These are phyloP conservation scores for Brassica nigra DNA, from an alignment of 345 rosid genomes.

Conservation along the genomic window DNA sequence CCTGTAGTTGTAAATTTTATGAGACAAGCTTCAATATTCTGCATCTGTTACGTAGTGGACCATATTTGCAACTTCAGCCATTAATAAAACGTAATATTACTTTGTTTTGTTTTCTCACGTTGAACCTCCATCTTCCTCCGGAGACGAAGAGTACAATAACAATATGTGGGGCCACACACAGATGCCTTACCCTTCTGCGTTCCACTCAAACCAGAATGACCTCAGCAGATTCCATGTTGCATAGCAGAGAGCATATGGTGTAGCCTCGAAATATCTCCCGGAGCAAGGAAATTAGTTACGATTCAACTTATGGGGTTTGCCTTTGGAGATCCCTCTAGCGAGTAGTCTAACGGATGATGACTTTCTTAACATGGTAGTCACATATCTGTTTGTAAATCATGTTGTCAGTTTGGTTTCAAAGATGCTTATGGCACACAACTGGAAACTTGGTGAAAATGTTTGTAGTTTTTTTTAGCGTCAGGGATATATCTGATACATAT, in stretches of 20 bases:
- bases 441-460: slow-evolving; percentile 31
- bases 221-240: slow-evolving; percentile 54
- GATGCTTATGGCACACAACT: slow-evolving; percentile 4
- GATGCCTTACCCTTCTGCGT: slow-evolving; percentile 49
- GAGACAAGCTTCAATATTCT: no score
- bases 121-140: no score
- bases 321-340: slow-evolving; percentile 81
- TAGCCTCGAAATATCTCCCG: slow-evolving; percentile 43
- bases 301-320: slow-evolving; percentile 71
- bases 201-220: slow-evolving; percentile 61
- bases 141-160: no score
- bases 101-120: no score
- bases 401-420: slow-evolving; percentile 23
- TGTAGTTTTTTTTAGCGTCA: slow-evolving; percentile 22
- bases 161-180: no score
- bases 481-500: neutral
- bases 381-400: slow-evolving; percentile 32
- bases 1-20: no score
- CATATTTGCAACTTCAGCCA: no score
- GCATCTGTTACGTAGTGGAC: no score
- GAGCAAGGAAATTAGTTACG: slow-evolving; percentile 51
- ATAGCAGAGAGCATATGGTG: slow-evolving; percentile 50
- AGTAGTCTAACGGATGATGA: no score
- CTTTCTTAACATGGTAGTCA: no score
- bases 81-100: no score